Evolutionary conservation across 2,329 filamentous ascomycete genomes (phyloP), one percentile per base, ranked within the genome.

Genomic region (Alternaria sp.): DNA sequence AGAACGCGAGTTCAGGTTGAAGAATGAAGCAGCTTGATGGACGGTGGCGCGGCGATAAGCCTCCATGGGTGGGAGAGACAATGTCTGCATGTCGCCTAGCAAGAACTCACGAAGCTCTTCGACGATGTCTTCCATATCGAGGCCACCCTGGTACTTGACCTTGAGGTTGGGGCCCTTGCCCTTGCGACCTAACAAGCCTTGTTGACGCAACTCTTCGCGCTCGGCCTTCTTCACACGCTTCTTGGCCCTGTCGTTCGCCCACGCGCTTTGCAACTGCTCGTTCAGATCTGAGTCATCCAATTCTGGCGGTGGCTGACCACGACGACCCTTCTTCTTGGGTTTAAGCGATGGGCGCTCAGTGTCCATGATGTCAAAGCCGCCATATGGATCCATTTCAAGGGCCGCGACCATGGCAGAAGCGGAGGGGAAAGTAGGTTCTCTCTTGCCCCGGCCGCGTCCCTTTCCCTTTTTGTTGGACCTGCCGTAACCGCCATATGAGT

Each of bases 321-420:
- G 86, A 13, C 85, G 84, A 46, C 88, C 88, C 77, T 91, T 93
- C 67, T 86, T 83, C 73, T 88, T 90, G 65, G 85, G 88, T 59
- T 85, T 86, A 6, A 93, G 78, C 57, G 89, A 93, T 1, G 90
- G 89, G 25, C 89, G 85, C 15, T 91, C 87, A 81, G 91, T 93
- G 73, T 97, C 92, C 90, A 96, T 95, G 47, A 96, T 83, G 73
- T 97, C 93, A 67, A 97, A 90, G 9, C 89, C 91, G 63, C 90
- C 88, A 60, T 89, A 84, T 59, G 87, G 85, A 67, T 87, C 85
- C 65, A 82, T 79, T n/a, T 89, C 86, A 3, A 89, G 80, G 0
- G 84, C 83, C 73, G 88, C 87, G 4, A 86, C 87, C 69, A 89
- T 84, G 15, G 84, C 81, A 49, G 82, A 83, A 6, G 87, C 88